Base-by-base conservation (phyloP, 192 early-diverging fungal genomes). In the Backusella sp. region DNA sequence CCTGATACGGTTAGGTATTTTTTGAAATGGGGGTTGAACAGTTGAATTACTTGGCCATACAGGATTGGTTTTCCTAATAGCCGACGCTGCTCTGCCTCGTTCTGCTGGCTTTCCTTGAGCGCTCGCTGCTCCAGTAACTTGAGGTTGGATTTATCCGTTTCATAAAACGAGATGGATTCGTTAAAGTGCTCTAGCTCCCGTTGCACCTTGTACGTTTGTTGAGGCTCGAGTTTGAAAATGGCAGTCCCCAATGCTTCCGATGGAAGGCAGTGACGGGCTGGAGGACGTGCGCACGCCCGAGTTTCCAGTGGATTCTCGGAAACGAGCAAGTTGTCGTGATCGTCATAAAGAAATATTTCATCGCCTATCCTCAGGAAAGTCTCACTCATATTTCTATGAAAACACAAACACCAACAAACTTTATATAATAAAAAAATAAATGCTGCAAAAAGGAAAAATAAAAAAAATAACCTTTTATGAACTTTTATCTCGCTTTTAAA, bases 21-120 rank as follows among this genome's bases (percentile, higher is more conserved):
- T 34, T 53, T 67, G 41, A 79, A 79, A 68, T 79, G 77, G 12
- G 52, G 30, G 46, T 74, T 79, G 26, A 74, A 79, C 37, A 79
- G 9, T 69, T 74, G 77, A 41, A 79, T 74, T n/a, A 73, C 49
- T 30, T 79, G 77, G 39, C 77, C 77, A 37, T 79, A 79, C 28
- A 79, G n/a, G 1, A 79, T 73, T 6, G 77, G 77, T 53, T 79
- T 79, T 62, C 77, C 77, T n/a, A 74, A 70, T 62, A 79, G 42
- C 15, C 77, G 72, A 26, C 62, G 56, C 26, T 49, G 6, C 34
- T 79, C 77, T 3, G 73, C 69, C 19, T 74, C 70, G 65, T 79
- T 79, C 39, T 79, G 77, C 4, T 28, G 39, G 17, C 42, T n/a
- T 37, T 79, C 77, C 32, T 79, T 79, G n/a, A 34, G 26, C 0